A percentile compares a stretch with the other conserved stretches of the same genome.
Conservation (phyloP, 2,329 filamentous ascomycete genomes). For the Dothideomycetes sp. region DNA sequence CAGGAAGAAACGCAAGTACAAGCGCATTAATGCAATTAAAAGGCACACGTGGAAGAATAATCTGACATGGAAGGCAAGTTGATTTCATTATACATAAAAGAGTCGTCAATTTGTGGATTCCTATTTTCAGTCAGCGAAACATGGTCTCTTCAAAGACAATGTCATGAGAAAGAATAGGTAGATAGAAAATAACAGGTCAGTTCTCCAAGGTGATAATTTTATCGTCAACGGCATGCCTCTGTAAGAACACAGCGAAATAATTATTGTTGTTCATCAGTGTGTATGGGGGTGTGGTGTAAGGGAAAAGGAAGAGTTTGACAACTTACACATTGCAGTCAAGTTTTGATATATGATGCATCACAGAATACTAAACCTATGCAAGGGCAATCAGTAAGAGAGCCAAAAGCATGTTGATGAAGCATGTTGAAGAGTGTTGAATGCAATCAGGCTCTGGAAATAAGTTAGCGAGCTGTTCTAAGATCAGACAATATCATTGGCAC, state of each 20-base stretch:
- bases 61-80: too few species aligned
- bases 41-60: too few species aligned
- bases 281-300: slow-evolving; percentile 10
- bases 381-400: slow-evolving; percentile 6
- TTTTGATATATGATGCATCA: background rate
- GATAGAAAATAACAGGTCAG: slow-evolving; percentile 33
- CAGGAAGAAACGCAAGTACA: too few species aligned
- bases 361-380: background rate
- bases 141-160: too few species aligned
- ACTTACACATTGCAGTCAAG: slow-evolving; percentile 6
- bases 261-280: slow-evolving; percentile 47
- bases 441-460: slow-evolving; percentile 13
- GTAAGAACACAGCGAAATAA: slow-evolving; percentile 58
- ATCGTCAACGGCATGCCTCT: slow-evolving; percentile 50
- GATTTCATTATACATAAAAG: too few species aligned
- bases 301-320: slow-evolving; percentile 8
- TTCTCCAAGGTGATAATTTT: slow-evolving; percentile 57
- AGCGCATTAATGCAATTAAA: too few species aligned
- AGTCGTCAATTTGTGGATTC: too few species aligned
- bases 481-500: background rate
- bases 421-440: slow-evolving; percentile 2
- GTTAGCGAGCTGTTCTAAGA: background rate
- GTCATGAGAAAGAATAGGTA: background rate
- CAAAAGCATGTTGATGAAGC: slow-evolving; percentile 2
- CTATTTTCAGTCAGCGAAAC: too few species aligned